Evolutionary conservation across 768 basidiomycete genomes (phyloP).

Genomic region (Amyloporia xantha): DNA sequence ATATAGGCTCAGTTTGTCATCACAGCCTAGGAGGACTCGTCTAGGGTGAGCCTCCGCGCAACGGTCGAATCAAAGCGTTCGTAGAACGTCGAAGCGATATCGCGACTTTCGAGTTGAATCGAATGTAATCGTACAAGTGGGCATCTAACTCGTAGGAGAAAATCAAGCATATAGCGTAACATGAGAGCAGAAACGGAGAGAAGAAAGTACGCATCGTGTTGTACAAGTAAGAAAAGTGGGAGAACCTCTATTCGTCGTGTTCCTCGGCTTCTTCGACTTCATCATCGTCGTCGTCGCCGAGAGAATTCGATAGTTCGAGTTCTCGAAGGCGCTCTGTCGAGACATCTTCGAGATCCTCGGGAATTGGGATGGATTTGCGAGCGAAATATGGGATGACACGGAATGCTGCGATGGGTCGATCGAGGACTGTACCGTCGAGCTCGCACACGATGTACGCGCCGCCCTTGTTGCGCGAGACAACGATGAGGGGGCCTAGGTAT

Average conservation of each 20-base stretch:
- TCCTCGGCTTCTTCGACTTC: background rate
- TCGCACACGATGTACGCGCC: constrained; percentile 23
- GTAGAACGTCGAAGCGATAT: background rate
- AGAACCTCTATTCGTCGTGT: background rate
- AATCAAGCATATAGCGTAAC: background rate
- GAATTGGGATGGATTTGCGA: background rate
- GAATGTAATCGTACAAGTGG: background rate
- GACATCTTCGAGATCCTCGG: constrained; percentile 3
- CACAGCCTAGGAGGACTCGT: background rate
- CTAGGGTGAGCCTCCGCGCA: background rate
- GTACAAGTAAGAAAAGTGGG: background rate
- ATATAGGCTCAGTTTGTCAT: background rate
- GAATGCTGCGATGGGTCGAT: constrained; percentile 15
- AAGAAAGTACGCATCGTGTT: background rate
- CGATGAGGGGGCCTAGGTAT: constrained; percentile 23
- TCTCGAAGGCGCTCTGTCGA: constrained; percentile 2
- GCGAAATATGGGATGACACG: constrained; percentile 18
- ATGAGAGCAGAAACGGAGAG: background rate
- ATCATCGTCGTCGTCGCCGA: constrained; percentile 1
- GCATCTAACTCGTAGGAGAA: background rate
- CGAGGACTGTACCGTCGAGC: constrained; percentile 18
- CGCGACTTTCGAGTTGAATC: background rate
- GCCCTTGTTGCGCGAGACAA: constrained; percentile 15
- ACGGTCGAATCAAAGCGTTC: background rate
- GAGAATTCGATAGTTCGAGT: constrained; percentile 1